Percentiles rank a stretch among this genome's conserved stretches.
Evolutionary conservation across 1,139 yeast species (phyloP).

Genomic region (Pichia inconspicua): DNA sequence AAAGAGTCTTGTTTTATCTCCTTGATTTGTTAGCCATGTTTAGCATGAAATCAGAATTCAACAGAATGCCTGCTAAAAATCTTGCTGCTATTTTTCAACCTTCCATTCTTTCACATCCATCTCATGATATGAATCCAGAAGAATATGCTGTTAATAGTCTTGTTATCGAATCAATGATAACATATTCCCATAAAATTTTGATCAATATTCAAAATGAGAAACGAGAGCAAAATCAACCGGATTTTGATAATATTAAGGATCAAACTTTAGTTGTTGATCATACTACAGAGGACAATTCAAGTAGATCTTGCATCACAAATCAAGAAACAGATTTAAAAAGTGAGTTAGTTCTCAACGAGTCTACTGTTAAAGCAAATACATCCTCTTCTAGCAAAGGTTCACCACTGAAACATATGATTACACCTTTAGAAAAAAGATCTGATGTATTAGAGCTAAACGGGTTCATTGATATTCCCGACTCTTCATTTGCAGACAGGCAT

Average conservation of each 20-base stretch:
- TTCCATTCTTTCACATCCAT: slow-evolving; percentile 83
- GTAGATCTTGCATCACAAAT: too few relatives aligned
- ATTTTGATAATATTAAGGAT: too few relatives aligned
- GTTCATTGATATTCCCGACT: slow-evolving; percentile 3
- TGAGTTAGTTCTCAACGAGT: background rate
- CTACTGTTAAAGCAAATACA: background rate
- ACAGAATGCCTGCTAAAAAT: slow-evolving; percentile 88
- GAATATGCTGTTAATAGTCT: slow-evolving; percentile 84
- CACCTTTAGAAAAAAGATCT: background rate
- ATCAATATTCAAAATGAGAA: slow-evolving; percentile 39
- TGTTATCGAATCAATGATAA: slow-evolving; percentile 84
- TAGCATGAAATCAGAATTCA: slow-evolving; percentile 66
- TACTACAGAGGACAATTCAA: too few relatives aligned
- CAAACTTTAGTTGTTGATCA: too few relatives aligned
- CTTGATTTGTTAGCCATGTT: slow-evolving; percentile 83
- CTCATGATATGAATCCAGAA: slow-evolving; percentile 84
- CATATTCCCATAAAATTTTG: slow-evolving; percentile 70
- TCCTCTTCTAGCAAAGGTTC: slow-evolving; percentile 4
- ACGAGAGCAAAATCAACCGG: too few relatives aligned
- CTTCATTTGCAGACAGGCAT: background rate
- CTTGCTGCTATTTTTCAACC: slow-evolving; percentile 97
- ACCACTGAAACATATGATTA: slow-evolving; percentile 9
- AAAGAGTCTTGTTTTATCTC: slow-evolving; percentile 80
- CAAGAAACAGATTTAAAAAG: background rate
- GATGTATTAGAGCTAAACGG: background rate